Base-by-base conservation (phyloP, 1,139 yeast genomes). In the Yamadazyma blattariae region DNA sequence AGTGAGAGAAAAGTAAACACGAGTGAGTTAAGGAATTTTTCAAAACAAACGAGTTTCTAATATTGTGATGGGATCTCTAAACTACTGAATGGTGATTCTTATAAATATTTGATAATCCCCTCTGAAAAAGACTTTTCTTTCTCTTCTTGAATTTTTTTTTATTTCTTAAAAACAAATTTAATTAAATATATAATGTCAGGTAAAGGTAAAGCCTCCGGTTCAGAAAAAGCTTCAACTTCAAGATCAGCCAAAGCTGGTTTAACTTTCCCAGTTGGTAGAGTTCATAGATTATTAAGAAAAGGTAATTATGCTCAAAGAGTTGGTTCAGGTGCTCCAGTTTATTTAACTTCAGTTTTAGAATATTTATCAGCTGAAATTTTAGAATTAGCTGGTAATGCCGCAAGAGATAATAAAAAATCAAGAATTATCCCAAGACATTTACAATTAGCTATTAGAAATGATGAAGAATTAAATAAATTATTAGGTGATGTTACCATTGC, bases 401-500 rank as follows among this genome's bases (percentile, higher is more conserved):
- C 69, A 44, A 67, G 78, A 61, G 72, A 76, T 71, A 70, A 70
- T 68, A 73, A 69, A 61, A 71, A 72, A 65, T 59, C 76, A 62
- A 72, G 78, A 74, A 70, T 74, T 42, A 71, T 71, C 59, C 71
- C 74, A 60, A 67, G 74, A 64, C 72, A 64, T 57, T 64, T 66
- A 61, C 76, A 73, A 59, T 66, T 66, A 59, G 76, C 76, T 62
- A 70, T 64, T 64, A 70, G 76, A 71, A 68, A 68, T 55, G 76
- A 70, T 67, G 75, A 67, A 57, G 76, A 68, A 56, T 65, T 71
- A 56, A 71, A 68, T 66, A 69, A 70, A 59, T 69, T 69, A 59
- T 77, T 87, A 56, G 97, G 98, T 63, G 89, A 85, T 65, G 95
- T 87, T 56, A 85, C 95, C 51, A 88, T 87, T 59, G 95, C 96